Evolutionary conservation across 75 land plant genomes (phyloP).

Genomic region (Picea glauca): DNA sequence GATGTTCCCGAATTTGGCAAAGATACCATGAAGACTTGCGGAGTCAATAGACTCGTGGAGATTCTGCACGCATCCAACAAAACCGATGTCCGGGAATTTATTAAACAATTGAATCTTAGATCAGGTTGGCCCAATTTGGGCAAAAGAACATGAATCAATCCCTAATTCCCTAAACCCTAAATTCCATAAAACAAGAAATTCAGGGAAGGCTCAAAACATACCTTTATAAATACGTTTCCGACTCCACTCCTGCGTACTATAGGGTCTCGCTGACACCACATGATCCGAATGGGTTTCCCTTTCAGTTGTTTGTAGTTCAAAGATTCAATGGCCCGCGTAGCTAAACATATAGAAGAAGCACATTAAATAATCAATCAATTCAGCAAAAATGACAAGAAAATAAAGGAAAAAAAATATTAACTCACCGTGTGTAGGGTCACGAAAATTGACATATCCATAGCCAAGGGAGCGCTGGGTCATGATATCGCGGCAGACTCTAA

Average conservation of each 20-base stretch:
- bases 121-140: neutral
- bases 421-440: conserved; percentile 26
- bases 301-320: conserved; percentile 50
- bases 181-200: neutral
- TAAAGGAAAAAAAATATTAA: neutral
- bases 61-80: conserved; percentile 34
- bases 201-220: neutral
- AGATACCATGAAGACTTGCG: conserved; percentile 42
- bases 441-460: conserved; percentile 61
- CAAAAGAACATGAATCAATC: neutral
- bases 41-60: conserved; percentile 46
- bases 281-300: conserved; percentile 56
- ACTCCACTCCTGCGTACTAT: conserved; percentile 47
- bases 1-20: conserved; percentile 45
- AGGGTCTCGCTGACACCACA: conserved; percentile 66
- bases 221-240: conserved; percentile 73
- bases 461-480: conserved; percentile 37
- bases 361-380: neutral
- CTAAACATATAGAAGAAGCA: conserved; percentile 18
- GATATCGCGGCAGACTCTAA: conserved; percentile 37
- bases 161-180: neutral
- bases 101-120: neutral
- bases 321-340: conserved; percentile 50
- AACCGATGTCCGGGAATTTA: neutral
- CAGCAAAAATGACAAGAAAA: neutral